Conservation (phyloP, 202 grass and related monocot genomes). For the Panicum virgatum region DNA sequence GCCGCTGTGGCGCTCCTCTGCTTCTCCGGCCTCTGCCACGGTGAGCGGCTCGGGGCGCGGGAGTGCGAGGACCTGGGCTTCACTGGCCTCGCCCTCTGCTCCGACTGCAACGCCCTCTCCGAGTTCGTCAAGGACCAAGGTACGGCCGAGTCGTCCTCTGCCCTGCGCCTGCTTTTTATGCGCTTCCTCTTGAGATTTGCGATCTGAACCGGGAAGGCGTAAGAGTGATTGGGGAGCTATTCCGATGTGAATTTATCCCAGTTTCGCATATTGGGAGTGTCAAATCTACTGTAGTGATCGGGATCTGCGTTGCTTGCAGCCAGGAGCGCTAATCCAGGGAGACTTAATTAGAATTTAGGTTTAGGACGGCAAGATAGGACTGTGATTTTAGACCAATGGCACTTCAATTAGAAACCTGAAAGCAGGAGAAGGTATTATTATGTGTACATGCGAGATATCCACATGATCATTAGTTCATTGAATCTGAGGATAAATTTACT, state of each 20-base stretch:
- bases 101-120: slow-evolving; percentile 77
- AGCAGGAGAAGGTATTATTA: not conserved
- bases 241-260: not conserved
- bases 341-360: not conserved
- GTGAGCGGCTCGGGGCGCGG: slow-evolving; percentile 53
- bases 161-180: not conserved
- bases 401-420: not conserved
- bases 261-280: not conserved
- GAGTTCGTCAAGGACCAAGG: slow-evolving; percentile 95
- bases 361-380: not conserved
- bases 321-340: not conserved
- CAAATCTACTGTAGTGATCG: not conserved
- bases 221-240: not conserved
- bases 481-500: not conserved
- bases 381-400: not conserved
- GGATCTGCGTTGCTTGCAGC: not conserved
- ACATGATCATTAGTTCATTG: not conserved
- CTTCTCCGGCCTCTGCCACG: slow-evolving; percentile 30
- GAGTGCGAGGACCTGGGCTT: slow-evolving; percentile 95
- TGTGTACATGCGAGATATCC: not conserved
- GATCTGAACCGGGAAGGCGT: slow-evolving; percentile 23
- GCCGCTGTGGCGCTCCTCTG: slow-evolving; percentile 19
- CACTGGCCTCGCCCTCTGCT: slow-evolving; percentile 97
- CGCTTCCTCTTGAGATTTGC: not conserved
- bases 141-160: not conserved